These are phyloP conservation scores for Blastobotrys parvus DNA, from an alignment of 805 yeast genomes.

Conservation along the genomic window DNA sequence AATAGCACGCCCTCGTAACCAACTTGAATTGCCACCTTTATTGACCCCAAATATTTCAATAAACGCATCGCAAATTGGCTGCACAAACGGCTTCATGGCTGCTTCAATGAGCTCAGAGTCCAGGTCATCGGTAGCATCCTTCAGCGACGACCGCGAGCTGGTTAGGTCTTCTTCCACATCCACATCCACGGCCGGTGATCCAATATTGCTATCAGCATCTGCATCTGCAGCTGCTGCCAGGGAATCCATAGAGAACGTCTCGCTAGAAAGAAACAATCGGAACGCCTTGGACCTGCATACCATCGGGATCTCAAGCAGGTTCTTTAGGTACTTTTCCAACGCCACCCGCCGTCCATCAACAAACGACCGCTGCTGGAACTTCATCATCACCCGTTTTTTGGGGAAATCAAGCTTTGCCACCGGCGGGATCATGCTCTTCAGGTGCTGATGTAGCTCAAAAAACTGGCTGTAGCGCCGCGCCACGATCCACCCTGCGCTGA, in stretches of 20 bases:
- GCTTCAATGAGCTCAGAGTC: conserved; percentile 7
- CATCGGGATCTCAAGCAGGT: conserved; percentile 49
- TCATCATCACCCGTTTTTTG: conserved; percentile 50
- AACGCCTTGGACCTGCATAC: conserved; percentile 70
- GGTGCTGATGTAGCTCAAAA: conserved; percentile 56
- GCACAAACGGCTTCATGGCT: conserved; percentile 49
- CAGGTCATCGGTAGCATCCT: background rate
- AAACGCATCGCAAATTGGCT: conserved; percentile 73
- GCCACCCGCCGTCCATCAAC: conserved; percentile 55
- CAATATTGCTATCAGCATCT: no score
- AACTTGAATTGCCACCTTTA: conserved; percentile 42
- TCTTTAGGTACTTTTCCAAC: conserved; percentile 54
- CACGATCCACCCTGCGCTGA: conserved; percentile 79
- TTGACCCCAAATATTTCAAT: conserved; percentile 61
- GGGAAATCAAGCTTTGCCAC: conserved; percentile 48
- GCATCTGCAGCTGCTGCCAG: background rate
- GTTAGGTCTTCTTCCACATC: background rate
- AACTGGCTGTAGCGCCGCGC: conserved; percentile 86
- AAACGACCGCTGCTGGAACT: conserved; percentile 46
- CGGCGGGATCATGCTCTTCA: conserved; percentile 44
- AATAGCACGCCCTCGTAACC: conserved; percentile 82
- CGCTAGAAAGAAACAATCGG: conserved; percentile 71
- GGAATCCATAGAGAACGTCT: conserved; percentile 37
- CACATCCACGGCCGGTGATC: background rate
- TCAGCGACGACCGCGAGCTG: background rate